Evolutionary conservation across 2,329 filamentous ascomycete species (phyloP).

Genomic region (Aspergillus tanneri): DNA sequence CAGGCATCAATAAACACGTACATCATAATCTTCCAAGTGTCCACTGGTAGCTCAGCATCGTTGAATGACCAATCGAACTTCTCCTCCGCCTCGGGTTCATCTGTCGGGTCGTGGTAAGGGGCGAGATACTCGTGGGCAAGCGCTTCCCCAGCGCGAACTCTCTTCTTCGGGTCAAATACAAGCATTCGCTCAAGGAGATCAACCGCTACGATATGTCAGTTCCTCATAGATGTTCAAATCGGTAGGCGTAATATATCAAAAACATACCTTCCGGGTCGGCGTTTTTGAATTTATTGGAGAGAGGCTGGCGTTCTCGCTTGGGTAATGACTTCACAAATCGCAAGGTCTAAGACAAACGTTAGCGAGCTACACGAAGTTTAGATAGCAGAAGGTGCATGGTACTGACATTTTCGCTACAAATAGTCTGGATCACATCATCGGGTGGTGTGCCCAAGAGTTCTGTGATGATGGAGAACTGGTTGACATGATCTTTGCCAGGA

Average conservation of each 20-base stretch:
- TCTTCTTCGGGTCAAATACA: conserved; percentile 96
- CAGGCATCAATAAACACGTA: conserved; percentile 48
- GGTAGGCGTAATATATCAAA: not conserved
- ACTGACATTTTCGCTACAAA: conserved; percentile 93
- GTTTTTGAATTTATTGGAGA: conserved; percentile 90
- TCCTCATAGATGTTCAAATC: not conserved
- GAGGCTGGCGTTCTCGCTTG: conserved; percentile 85
- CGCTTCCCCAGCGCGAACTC: conserved; percentile 81
- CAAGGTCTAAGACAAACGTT: conserved; percentile 64
- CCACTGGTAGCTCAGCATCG: conserved; percentile 92
- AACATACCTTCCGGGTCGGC: conserved; percentile 76
- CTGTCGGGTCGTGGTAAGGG: conserved; percentile 94
- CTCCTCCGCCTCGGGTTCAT: conserved; percentile 92
- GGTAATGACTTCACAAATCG: conserved; percentile 97
- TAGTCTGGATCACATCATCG: conserved; percentile 97
- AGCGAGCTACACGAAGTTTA: conserved; percentile 20
- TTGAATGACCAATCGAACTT: conserved; percentile 99
- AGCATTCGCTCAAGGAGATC: conserved; percentile 95
- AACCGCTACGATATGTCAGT: conserved; percentile 61
- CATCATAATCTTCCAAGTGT: conserved; percentile 99
- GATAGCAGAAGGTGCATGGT: not conserved
- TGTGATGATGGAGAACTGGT: conserved; percentile 99
- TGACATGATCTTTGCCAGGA: conserved; percentile 98
- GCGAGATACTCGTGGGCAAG: conserved; percentile 90
- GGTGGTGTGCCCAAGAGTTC: conserved; percentile 94